Evolutionary conservation across 345 rosid genomes (phyloP).

Genomic region (Eutrema heterophyllum): DNA sequence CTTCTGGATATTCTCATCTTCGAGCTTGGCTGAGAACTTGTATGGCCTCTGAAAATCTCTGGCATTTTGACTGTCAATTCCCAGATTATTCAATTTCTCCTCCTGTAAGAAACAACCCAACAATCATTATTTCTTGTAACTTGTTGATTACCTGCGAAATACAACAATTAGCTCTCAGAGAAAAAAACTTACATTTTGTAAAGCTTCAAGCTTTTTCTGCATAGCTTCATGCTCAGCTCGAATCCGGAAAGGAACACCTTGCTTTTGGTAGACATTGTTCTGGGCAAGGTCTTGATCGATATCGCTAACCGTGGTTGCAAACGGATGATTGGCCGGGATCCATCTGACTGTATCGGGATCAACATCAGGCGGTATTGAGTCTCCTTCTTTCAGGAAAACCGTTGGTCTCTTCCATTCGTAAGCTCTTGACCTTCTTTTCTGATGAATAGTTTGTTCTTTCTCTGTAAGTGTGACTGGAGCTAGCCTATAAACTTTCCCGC

Average conservation of each 20-base stretch:
- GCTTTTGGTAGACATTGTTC: conserved; percentile 82
- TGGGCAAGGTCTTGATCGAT: conserved; percentile 91
- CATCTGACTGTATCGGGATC: conserved; percentile 93
- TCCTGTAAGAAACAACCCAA: conserved; percentile 46
- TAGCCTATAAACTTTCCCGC: conserved; percentile 78
- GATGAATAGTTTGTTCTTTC: conserved; percentile 72
- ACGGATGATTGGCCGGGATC: conserved; percentile 99
- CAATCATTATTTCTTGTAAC: not conserved
- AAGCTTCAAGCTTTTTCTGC: conserved; percentile 77
- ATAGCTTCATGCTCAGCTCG: conserved; percentile 92
- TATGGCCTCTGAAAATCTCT: conserved; percentile 72
- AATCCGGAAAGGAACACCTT: conserved; percentile 89
- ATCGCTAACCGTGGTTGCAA: conserved; percentile 82
- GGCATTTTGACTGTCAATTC: conserved; percentile 60
- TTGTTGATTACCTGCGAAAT: not conserved
- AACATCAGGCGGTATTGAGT: conserved; percentile 74
- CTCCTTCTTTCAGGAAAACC: conserved; percentile 87
- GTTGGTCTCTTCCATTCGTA: conserved; percentile 97
- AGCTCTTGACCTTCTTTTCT: conserved; percentile 91
- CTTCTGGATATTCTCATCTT: conserved; percentile 25
- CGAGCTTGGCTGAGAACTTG: conserved; percentile 48
- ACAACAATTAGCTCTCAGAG: not conserved
- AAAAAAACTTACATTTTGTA: conserved; percentile 54
- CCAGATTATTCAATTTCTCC: conserved; percentile 65
- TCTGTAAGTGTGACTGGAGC: conserved; percentile 84